Evolutionary conservation across 441 rosid species (phyloP).

Genomic region (Flueggea neowawraea): DNA sequence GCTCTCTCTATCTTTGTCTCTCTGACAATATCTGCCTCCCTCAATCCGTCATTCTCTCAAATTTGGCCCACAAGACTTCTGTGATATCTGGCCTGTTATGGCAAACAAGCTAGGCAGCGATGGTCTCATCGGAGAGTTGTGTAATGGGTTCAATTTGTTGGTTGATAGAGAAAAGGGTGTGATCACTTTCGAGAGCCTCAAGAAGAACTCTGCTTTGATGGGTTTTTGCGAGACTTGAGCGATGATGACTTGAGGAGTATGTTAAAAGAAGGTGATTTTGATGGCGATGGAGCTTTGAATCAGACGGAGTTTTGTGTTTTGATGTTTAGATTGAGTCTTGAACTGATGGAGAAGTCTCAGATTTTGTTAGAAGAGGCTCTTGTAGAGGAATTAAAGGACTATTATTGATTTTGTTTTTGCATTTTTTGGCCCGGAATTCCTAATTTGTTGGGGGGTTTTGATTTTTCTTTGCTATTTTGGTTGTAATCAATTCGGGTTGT

Average conservation of each 20-base stretch:
- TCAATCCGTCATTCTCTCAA: too few species aligned
- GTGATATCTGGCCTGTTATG: slow-evolving; percentile 38
- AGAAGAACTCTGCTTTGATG: slow-evolving; percentile 33
- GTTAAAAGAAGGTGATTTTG: slow-evolving; percentile 50
- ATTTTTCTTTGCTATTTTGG: too few species aligned
- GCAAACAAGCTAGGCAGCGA: slow-evolving; percentile 50
- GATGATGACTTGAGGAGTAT: slow-evolving; percentile 43
- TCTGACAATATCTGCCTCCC: too few species aligned
- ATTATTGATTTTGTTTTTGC: too few species aligned
- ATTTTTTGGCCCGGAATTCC: too few species aligned
- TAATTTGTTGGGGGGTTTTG: too few species aligned
- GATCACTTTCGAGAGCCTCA: slow-evolving; percentile 42
- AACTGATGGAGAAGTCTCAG: slow-evolving; percentile 46
- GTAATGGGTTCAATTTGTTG: slow-evolving; percentile 45
- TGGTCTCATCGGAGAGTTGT: slow-evolving; percentile 44
- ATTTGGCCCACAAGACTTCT: slow-evolving; percentile 12
- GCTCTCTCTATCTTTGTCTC: too few species aligned
- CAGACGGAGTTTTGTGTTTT: slow-evolving; percentile 54
- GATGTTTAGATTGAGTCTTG: slow-evolving; percentile 56
- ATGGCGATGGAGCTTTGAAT: slow-evolving; percentile 43
- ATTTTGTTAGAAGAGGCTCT: slow-evolving; percentile 32
- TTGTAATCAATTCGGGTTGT: too few species aligned
- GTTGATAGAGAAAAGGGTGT: slow-evolving; percentile 43
- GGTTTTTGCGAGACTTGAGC: slow-evolving; percentile 35
- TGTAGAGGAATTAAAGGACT: slow-evolving; percentile 16